A percentile compares a stretch with the other conserved stretches of the same genome.
Evolutionary conservation across 2,329 filamentous ascomycete species (phyloP).

Genomic region (Spiromastix sp.): DNA sequence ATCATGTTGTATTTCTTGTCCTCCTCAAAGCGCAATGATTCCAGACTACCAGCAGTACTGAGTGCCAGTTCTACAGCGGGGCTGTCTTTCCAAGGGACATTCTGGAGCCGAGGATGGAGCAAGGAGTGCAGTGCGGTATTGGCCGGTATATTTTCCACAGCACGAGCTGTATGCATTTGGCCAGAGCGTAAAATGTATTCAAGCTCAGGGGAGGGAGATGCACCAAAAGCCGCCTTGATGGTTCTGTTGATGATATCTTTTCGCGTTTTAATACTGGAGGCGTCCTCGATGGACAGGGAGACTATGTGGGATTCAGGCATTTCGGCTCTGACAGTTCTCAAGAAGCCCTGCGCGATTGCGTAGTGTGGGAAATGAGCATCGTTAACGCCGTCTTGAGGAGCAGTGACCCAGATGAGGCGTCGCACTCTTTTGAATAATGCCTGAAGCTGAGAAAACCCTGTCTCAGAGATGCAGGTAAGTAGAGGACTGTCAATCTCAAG

Average conservation of each 20-base stretch:
- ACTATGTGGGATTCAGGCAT: constrained; percentile 3
- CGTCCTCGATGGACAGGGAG: constrained; percentile 1
- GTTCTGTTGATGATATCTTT: constrained; percentile 1
- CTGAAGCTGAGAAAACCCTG: constrained; percentile 16
- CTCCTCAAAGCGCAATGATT: constrained; percentile 10
- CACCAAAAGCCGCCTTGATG: constrained; percentile 1
- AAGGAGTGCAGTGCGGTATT: constrained; percentile 3
- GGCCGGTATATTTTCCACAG: constrained; percentile 5
- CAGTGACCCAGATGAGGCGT: constrained; percentile 25
- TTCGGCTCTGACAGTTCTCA: constrained; percentile 10
- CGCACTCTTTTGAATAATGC: constrained; percentile 14
- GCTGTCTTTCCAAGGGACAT: neutral
- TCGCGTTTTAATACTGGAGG: neutral
- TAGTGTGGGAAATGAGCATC: constrained; percentile 5
- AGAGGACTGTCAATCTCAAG: constrained; percentile 11
- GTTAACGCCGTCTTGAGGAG: neutral
- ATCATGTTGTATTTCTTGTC: constrained; percentile 4
- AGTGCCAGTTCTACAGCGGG: constrained; percentile 8
- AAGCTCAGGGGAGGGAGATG: constrained; percentile 5
- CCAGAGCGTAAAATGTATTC: constrained; percentile 10
- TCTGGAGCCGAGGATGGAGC: constrained; percentile 3
- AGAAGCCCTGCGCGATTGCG: constrained; percentile 6
- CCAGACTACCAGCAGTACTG: constrained; percentile 9
- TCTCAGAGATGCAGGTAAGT: constrained; percentile 11
- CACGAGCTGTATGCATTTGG: constrained; percentile 7